Evolutionary conservation across 73 alveolate genomes (phyloP), one percentile per base, ranked within the genome.

Genomic region (Paramecium biaurelia): DNA sequence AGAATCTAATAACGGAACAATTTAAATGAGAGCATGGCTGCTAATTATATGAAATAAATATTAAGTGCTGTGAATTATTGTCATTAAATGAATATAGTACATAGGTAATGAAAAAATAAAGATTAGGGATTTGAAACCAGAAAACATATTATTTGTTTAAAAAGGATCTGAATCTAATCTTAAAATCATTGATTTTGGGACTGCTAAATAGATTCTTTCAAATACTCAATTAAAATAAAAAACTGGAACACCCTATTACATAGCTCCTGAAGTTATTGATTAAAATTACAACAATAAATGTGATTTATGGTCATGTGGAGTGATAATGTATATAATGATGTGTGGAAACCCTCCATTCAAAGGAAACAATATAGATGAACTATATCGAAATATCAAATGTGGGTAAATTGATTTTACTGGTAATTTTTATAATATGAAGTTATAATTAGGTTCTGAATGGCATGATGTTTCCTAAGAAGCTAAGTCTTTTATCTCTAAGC

Each of bases 231-330:
- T 72, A 18, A 43, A 26, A 11, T 15, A 86, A 18, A 28, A 70
- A 68, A 57, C 57, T n/a, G 53, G 89, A 76, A 59, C 57, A 92
- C 92, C 93, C n/a, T 86, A 59, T 32, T 86, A 76, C 35, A 67
- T 67, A 23, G 93, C 98, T 14, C 98, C 98, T 10, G 98, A 95
- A 84, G 98, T 95, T 4, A 74, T 95, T 30, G 93, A 88, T 74
- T 38, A 93, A 57, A 74, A 86, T 67, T 95, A 95, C 92, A 93
- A 95, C 84, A 93, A 79, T 63, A 95, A 93, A 93, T 86, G 97
- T 82, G 97, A 95, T 95, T 95, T 93, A 57, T 95, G 97, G 96
- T 59, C 97, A 35, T 95, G 97, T 93, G 98, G 98, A 42, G 96
- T 95, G 20, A 90, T 95, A 63, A 85, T 95, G 93, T 95, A 88